Evolutionary conservation across 176 grass and related monocot species (phyloP).

Genomic region (Sorghum bicolor): Sorghum_bicolor_NCBIv3 NC_012873.2:61807001-61807500

Average conservation of each 20-base stretch:
- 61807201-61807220: neutral
- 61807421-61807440: neutral
- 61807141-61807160: constrained; percentile 95
- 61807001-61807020: constrained; percentile 60
- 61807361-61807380: constrained; percentile 91
- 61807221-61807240: neutral
- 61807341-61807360: constrained; percentile 93
- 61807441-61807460: neutral
- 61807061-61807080: constrained; percentile 77
- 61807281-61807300: neutral
- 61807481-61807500: neutral
- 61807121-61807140: constrained; percentile 99
- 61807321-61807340: constrained; percentile 50
- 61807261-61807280: too few species aligned
- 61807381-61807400: constrained; percentile 81
- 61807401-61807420: neutral
- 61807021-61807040: constrained; percentile 97
- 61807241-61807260: neutral
- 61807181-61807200: constrained; percentile 74
- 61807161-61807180: constrained; percentile 87
- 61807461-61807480: neutral
- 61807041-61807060: constrained; percentile 93
- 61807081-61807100: constrained; percentile 90
- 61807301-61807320: neutral
- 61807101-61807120: constrained; percentile 99